Conservation (phyloP, 1,139 yeast species). For the Oligophagozyma castellii region DNA sequence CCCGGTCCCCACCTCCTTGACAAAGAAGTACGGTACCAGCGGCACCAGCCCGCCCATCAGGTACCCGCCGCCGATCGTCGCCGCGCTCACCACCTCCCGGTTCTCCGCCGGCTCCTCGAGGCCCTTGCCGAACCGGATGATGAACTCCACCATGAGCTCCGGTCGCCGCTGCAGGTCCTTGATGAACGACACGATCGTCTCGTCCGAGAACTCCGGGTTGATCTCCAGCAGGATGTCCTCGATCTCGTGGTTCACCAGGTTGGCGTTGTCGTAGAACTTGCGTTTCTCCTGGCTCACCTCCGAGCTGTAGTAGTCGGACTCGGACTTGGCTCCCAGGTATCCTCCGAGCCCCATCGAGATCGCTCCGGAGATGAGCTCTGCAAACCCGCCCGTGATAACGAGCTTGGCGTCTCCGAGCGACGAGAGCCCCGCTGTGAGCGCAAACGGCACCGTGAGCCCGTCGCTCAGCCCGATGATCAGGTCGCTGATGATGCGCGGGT, state of each 20-base stretch:
- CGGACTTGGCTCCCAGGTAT: conserved; percentile 68
- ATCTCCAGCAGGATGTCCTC: conserved; percentile 60
- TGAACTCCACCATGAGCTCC: conserved; percentile 55
- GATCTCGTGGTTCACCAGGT: conserved; percentile 42
- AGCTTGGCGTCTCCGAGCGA: conserved; percentile 61
- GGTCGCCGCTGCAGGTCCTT: conserved; percentile 60
- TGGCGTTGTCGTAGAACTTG: conserved; percentile 53
- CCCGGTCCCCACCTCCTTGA: conserved; percentile 59
- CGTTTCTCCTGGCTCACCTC: conserved; percentile 63
- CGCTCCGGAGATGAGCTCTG: conserved; percentile 72
- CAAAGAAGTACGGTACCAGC: conserved; percentile 65
- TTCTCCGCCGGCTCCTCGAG: conserved; percentile 77
- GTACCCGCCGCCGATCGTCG: conserved; percentile 64
- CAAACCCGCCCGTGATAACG: conserved; percentile 78
- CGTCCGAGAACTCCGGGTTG: conserved; percentile 40
- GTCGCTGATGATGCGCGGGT: conserved; percentile 73
- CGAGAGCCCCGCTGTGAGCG: conserved; percentile 69
- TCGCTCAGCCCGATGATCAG: conserved; percentile 68
- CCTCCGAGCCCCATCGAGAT: conserved; percentile 84
- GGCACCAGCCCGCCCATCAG: conserved; percentile 73
- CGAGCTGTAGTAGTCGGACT: conserved; percentile 52
- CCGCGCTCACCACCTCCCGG: conserved; percentile 58
- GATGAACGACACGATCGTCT: conserved; percentile 50
- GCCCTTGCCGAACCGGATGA: conserved; percentile 65
- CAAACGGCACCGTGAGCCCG: conserved; percentile 76